Conservation (phyloP, 2,329 filamentous ascomycete species). For the Endoconidiophora laricicola region DNA sequence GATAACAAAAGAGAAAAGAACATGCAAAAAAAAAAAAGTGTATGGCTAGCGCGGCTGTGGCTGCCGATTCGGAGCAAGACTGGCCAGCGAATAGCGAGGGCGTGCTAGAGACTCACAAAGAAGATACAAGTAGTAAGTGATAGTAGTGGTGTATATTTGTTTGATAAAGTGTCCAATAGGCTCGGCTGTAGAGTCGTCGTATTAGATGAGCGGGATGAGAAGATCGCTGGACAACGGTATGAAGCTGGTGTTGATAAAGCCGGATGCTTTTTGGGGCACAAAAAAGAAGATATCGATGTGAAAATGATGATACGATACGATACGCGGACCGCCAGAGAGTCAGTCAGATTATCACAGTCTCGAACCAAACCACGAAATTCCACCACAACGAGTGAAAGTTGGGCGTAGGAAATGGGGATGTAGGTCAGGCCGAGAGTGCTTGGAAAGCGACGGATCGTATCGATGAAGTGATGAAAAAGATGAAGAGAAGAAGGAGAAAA, state of each 20-base stretch:
- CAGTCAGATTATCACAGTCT: background rate
- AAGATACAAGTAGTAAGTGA: no score
- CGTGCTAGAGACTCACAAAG: background rate
- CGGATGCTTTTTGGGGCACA: no score
- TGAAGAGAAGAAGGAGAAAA: background rate
- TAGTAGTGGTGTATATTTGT: background rate
- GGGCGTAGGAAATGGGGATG: background rate
- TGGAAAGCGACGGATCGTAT: background rate
- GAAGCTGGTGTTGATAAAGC: no score
- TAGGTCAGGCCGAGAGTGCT: background rate
- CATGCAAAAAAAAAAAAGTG: background rate
- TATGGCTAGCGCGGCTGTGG: background rate
- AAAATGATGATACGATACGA: background rate
- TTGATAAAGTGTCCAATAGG: no score
- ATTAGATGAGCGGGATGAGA: background rate
- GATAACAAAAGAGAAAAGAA: background rate
- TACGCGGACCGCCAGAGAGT: background rate
- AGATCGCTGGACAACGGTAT: no score
- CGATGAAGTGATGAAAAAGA: background rate
- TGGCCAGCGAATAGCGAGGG: background rate
- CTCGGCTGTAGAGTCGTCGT: background rate
- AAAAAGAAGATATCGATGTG: no score
- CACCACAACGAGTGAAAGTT: slow-evolving; percentile 7
- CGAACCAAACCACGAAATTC: slow-evolving; percentile 4
- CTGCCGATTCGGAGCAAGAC: no score